Conservation (phyloP, 2,329 filamentous ascomycete species). For the Botrytis aclada region DNA sequence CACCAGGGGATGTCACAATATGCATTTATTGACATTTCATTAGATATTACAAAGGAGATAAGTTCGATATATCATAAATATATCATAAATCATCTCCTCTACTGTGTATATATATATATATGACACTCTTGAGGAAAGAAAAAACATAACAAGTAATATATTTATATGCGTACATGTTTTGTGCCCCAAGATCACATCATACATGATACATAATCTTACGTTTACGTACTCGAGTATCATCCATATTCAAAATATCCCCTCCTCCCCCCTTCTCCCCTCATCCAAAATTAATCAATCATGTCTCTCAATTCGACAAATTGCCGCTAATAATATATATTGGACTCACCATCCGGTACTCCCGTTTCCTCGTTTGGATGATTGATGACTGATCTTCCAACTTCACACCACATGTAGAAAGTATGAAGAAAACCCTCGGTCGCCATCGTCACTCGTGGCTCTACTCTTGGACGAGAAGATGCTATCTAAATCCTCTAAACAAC, state of each 20-base stretch:
- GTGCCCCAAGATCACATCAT: neutral
- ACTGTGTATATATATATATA: too few species aligned
- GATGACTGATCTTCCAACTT: neutral
- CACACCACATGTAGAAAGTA: neutral
- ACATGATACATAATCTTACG: neutral
- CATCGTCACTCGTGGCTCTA: neutral
- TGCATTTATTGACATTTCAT: too few species aligned
- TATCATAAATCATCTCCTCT: neutral
- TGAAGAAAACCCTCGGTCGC: neutral
- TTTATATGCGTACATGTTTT: neutral
- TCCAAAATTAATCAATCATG: neutral
- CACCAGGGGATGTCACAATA: too few species aligned
- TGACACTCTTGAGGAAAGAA: neutral
- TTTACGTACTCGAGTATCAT: neutral
- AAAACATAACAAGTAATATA: neutral
- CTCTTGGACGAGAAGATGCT: neutral
- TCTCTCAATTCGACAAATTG: neutral
- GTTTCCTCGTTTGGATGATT: neutral
- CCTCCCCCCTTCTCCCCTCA: neutral
- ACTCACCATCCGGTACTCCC: neutral
- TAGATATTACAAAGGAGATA: too few species aligned
- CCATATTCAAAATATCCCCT: neutral
- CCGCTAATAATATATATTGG: neutral
- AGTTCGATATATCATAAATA: too few species aligned
- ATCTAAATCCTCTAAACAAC: neutral